phyloP scores from a whole-genome alignment of 2,329 filamentous ascomycete species.

The Beauveria scarabaeidicola region DNA sequence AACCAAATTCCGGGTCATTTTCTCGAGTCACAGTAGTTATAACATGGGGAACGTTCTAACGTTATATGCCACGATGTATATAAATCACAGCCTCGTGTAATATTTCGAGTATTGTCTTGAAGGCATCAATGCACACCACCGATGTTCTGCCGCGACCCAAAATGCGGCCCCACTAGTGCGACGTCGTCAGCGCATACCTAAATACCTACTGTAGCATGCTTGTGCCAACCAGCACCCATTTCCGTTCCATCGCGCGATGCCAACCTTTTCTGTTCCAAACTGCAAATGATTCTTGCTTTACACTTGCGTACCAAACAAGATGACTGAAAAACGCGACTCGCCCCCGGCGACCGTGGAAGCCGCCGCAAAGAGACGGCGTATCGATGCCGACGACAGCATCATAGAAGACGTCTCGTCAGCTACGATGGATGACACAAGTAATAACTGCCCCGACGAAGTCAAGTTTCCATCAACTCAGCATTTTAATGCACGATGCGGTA shows the following conservation, averaged over 20 bases:
- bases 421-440: constrained; percentile 10
- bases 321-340: constrained; percentile 3
- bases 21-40: too few species aligned
- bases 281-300: neutral
- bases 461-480: constrained; percentile 22
- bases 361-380: neutral
- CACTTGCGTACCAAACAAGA: neutral
- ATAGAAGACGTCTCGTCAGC: constrained; percentile 1
- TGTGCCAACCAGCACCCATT: neutral
- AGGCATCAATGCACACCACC: neutral
- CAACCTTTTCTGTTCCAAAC: too few species aligned
- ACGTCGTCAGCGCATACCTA: neutral
- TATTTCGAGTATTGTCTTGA: neutral
- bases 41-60: neutral
- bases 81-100: neutral
- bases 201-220: neutral
- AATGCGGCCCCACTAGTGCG: neutral
- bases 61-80: neutral
- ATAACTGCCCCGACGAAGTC: constrained; percentile 12
- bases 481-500: constrained; percentile 26
- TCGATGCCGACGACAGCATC: neutral
- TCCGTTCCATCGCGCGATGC: neutral
- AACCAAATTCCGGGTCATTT: too few species aligned
- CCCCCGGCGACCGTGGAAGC: neutral
- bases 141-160: neutral